Evolutionary conservation across 164 flowering plant genomes (phyloP).

Genomic region (Umbellularia californica): DNA sequence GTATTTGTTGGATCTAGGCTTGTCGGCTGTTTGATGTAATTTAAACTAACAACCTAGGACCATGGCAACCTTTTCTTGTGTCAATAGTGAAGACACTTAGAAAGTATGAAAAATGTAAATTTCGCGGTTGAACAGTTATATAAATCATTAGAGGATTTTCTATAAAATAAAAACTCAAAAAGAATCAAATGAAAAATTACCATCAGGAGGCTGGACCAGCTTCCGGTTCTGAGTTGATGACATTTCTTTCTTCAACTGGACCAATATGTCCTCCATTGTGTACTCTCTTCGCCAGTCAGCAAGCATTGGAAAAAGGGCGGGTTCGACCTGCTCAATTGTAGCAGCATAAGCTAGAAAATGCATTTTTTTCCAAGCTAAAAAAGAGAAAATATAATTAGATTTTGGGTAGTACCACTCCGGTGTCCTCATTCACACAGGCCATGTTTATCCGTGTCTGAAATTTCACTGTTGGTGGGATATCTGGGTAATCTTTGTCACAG

Average conservation of each 20-base stretch:
- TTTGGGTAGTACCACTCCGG: constrained; percentile 47
- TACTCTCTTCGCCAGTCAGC: constrained; percentile 63
- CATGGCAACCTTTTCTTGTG: too few relatives aligned
- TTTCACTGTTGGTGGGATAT: constrained; percentile 60
- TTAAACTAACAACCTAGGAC: too few relatives aligned
- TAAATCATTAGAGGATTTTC: too few relatives aligned
- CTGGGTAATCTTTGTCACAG: constrained; percentile 78
- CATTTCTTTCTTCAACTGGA: constrained; percentile 80
- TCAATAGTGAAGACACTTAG: too few relatives aligned
- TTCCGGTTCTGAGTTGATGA: constrained; percentile 67
- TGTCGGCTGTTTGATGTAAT: too few relatives aligned
- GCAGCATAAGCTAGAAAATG: constrained; percentile 2
- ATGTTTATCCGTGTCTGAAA: constrained; percentile 71
- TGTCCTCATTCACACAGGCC: constrained; percentile 72
- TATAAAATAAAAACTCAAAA: not conserved
- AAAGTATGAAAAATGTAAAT: too few relatives aligned
- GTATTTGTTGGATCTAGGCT: too few relatives aligned
- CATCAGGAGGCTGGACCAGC: constrained; percentile 77
- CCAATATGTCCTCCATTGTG: constrained; percentile 76
- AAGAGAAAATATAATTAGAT: not conserved
- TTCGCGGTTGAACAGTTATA: too few relatives aligned
- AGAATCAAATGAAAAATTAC: constrained; percentile 23
- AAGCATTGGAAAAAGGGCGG: constrained; percentile 65
- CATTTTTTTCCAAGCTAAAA: not conserved
- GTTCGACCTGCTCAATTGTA: constrained; percentile 52